Evolutionary conservation across 371 early-diverging fungal species (phyloP), one percentile per base, ranked within the genome.

Genomic region (Saksenaea vasiformis): DNA sequence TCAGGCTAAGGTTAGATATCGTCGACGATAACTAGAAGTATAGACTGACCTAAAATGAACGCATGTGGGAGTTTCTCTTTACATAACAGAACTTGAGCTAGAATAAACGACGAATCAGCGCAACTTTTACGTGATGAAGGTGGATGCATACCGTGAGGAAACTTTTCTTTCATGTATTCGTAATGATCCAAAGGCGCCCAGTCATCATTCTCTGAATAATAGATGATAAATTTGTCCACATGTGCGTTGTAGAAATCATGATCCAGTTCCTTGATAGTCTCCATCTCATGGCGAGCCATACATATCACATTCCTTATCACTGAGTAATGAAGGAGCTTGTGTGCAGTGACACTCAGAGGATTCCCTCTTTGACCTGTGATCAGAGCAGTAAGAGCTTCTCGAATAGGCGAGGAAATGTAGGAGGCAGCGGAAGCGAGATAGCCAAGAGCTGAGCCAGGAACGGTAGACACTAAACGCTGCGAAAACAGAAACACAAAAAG

Each of bases 121-220:
- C 13, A 44, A 1, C 28, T 26, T 4, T 15, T 2, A 27, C 28
- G 22, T 51, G 1, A 9, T 5, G 14, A 44, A 22, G 17, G n/a
- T 14, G 34, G n/a, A 36, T 22, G 35, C 11, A 71, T 83, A 76
- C 90, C 87, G 44, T 85, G 66, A 0, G 91, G 90, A 64, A 90
- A 92, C 53, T 70, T 68, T 8, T 78, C 60, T 38, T 68, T 71
- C 90, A 95, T 90, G 61, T 85, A 83, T 7, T 86, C 75, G 68
- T 88, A 88, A 59, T 92, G 90, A 22, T 83, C 81, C 24, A 79
- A 66, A 2, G 94, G 94, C 13, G 88, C 89, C 95, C 95, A 95
- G 28, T 78, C 68, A 59, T 95, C 95, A 41, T 77, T 77, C 14
- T 71, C 72, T 10, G 93, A 92, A 67, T 91, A 95, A 65, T 93